Evolutionary conservation across 768 basidiomycete species (phyloP).

Genomic region (Pholiota microspora): DNA sequence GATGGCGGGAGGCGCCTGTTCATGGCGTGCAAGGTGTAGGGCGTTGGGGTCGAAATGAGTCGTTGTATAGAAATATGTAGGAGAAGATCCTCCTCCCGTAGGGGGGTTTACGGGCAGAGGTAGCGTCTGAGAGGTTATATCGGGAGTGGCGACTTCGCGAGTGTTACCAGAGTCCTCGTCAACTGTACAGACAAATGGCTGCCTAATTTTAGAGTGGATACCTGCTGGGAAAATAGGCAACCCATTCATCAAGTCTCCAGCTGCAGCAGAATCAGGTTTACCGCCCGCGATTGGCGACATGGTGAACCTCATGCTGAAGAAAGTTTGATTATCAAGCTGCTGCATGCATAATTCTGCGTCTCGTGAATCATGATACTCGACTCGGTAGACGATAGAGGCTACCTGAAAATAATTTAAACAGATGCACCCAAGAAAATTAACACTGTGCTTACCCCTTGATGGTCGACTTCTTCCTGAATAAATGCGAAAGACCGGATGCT

Average conservation of each 20-base stretch:
- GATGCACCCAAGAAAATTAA: neutral
- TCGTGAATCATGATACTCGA: conserved; percentile 70
- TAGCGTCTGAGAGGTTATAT: neutral
- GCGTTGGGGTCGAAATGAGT: conserved; percentile 1
- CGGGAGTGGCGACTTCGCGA: conserved; percentile 1
- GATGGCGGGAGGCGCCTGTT: neutral
- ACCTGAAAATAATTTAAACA: conserved; percentile 12
- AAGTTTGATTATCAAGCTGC: conserved; percentile 44
- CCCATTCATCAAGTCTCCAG: conserved; percentile 18
- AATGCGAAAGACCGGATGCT: conserved; percentile 28
- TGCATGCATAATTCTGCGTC: conserved; percentile 51
- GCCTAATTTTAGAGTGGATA: conserved; percentile 33
- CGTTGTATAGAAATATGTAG: conserved; percentile 35
- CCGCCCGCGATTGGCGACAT: conserved; percentile 31
- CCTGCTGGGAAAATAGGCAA: conserved; percentile 28
- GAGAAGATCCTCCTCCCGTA: conserved; percentile 22
- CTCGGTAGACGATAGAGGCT: conserved; percentile 39
- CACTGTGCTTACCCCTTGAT: conserved; percentile 24
- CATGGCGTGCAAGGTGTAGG: neutral
- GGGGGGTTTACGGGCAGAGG: neutral
- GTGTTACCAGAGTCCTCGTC: conserved; percentile 19
- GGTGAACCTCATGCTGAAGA: conserved; percentile 52
- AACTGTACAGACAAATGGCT: conserved; percentile 27
- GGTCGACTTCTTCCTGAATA: conserved; percentile 18
- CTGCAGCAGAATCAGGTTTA: conserved; percentile 8